A percentile compares a stretch with the other conserved stretches of the same genome.
Conservation (phyloP, 2,329 filamentous ascomycete species). For the Talaromyces sp. region DNA sequence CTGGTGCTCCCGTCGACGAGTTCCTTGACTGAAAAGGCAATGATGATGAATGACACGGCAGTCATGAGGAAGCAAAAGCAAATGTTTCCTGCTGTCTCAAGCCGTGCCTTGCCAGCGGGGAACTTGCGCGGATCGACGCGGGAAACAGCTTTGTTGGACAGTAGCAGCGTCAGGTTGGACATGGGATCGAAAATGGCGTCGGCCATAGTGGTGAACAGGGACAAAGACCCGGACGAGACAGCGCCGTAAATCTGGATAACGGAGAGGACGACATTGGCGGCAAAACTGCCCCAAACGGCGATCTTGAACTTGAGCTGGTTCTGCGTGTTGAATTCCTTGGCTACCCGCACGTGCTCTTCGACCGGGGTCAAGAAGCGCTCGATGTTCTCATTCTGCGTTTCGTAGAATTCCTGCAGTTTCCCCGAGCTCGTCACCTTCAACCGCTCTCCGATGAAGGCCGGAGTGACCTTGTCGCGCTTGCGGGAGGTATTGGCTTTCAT, state of each 20-base stretch:
- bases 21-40: constrained; percentile 77
- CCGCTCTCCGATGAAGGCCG: constrained; percentile 21
- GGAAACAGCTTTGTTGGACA: constrained; percentile 82
- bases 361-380: constrained; percentile 87
- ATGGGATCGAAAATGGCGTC: constrained; percentile 91
- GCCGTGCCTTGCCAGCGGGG: constrained; percentile 85
- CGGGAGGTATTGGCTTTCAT: constrained; percentile 78
- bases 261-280: constrained; percentile 74
- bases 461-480: constrained; percentile 58
- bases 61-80: constrained; percentile 96
- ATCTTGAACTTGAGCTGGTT: constrained; percentile 66
- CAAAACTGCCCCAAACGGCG: constrained; percentile 64
- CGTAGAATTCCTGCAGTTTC: constrained; percentile 76
- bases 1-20: constrained; percentile 49
- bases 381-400: constrained; percentile 88
- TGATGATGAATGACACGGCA: constrained; percentile 83
- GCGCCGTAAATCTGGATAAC: constrained; percentile 85
- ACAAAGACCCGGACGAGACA: constrained; percentile 80
- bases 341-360: constrained; percentile 80
- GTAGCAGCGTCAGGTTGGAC: constrained; percentile 80
- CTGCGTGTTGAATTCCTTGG: constrained; percentile 72
- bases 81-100: constrained; percentile 95
- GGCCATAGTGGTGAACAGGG: constrained; percentile 95
- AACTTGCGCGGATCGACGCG: constrained; percentile 82
- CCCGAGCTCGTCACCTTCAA: constrained; percentile 23